phyloP scores from a whole-genome alignment of 2,329 filamentous ascomycete species.

The Penicillium sclerotiorum region DNA sequence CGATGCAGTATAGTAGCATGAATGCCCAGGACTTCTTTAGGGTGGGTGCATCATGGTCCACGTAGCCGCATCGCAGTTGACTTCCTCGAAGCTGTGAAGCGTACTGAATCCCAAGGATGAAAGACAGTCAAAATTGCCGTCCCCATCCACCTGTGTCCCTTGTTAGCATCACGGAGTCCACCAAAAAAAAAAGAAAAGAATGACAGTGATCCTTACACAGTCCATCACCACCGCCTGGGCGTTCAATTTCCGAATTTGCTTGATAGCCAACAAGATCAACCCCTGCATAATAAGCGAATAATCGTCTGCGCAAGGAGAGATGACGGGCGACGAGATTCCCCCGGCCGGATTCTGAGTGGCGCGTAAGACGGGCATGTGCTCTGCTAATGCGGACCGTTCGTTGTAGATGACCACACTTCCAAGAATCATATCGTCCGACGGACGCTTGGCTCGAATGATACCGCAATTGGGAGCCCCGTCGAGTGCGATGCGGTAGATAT shows the following conservation, averaged over 20 bases:
- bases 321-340: conserved; percentile 78
- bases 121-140: conserved; percentile 73
- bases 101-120: conserved; percentile 79
- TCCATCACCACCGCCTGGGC: conserved; percentile 73
- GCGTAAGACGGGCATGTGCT: conserved; percentile 69
- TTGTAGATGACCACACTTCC: conserved; percentile 81
- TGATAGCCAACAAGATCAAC: conserved; percentile 75
- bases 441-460: conserved; percentile 78
- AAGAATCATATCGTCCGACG: conserved; percentile 67
- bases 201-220: conserved; percentile 63
- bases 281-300: conserved; percentile 76
- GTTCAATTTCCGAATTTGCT: conserved; percentile 79
- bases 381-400: conserved; percentile 66
- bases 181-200: conserved; percentile 1
- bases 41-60: conserved; percentile 59
- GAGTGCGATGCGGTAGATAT: conserved; percentile 77
- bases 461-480: conserved; percentile 72
- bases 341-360: conserved; percentile 62
- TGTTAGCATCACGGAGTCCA: conserved; percentile 27
- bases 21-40: too few relatives aligned
- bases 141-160: conserved; percentile 63
- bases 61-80: conserved; percentile 67
- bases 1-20: not conserved
- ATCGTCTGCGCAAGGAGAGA: conserved; percentile 67
- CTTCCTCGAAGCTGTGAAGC: conserved; percentile 78